These are phyloP conservation scores for Quercus glauca DNA, from an alignment of 306 rosid genomes.

Conservation along the genomic window DNA sequence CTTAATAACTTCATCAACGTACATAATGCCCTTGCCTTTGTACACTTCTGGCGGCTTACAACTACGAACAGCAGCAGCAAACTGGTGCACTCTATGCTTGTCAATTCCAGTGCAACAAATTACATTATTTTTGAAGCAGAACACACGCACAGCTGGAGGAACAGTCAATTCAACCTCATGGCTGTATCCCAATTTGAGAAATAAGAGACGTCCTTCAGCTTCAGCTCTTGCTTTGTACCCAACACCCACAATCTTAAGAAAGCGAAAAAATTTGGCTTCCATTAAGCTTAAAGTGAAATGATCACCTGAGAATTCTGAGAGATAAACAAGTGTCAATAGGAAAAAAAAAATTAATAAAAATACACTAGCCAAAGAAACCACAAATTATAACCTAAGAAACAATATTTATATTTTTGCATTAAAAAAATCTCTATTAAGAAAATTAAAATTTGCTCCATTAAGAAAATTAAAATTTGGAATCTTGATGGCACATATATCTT, in stretches of 20 bases:
- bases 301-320: slow-evolving; percentile 12
- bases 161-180: slow-evolving; percentile 79
- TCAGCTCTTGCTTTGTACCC: slow-evolving; percentile 93
- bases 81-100: slow-evolving; percentile 81
- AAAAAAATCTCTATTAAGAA: not conserved
- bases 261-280: slow-evolving; percentile 77
- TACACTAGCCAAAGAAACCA: not conserved
- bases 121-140: slow-evolving; percentile 89
- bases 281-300: slow-evolving; percentile 13
- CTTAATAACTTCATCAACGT: slow-evolving; percentile 70
- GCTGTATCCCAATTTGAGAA: slow-evolving; percentile 80
- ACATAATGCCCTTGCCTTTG: slow-evolving; percentile 96
- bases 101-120: slow-evolving; percentile 89
- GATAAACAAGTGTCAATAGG: not conserved
- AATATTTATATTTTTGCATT: not conserved
- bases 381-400: not conserved
- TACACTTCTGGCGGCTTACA: slow-evolving; percentile 91
- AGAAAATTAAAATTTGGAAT: not conserved
- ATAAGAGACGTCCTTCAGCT: slow-evolving; percentile 64
- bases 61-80: slow-evolving; percentile 73
- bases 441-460: not conserved
- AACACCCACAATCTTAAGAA: slow-evolving; percentile 84
- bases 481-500: not conserved
- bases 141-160: slow-evolving; percentile 81
- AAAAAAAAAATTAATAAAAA: not conserved